Base-by-base conservation (phyloP, 176 grass and related monocot species). In the Oryza officinalis region DNA sequence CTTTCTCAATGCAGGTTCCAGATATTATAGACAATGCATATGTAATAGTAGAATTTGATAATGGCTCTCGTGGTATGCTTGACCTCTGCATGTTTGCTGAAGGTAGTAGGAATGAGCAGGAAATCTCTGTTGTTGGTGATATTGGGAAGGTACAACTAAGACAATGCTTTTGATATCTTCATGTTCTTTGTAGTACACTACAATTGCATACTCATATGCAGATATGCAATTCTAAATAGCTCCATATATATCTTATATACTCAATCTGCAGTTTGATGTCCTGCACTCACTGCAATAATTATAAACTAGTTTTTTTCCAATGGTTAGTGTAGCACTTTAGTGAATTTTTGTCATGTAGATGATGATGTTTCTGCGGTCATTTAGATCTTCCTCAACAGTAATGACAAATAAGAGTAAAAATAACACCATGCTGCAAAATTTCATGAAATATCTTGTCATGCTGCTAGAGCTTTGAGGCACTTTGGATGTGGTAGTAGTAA, bases 1-100 rank as follows among this genome's bases (percentile, higher is more conserved):
- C 26, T 88, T 38, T 76, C 11, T 66, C 11, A n/a, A 52, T 89
- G 71, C 82, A 89, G 92, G 92, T 97, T 10, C 95, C 95, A 11
- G 92, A 94, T 88, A 97, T 97, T 69, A 97, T 97, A 47, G 92
- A 97, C 84, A 97, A 97, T 86, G 95, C 92, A 54, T 97, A 90
- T 72, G 95, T 97, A 44, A 94, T 97, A 46, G 73, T 97, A 40
- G 95, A 97, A 80, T 97, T 97, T 72, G 92, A 94, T 83, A 94
- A 93, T 89, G 95, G 90, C 8, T 93, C 92, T 64, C 92, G 95
- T 67, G 95, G 92, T 18, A 93, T 97, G 92, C 92, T 97, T 77
- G 95, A 97, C 66, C 90, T 97, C 64, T 97, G 95, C 72, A 97
- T 97, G 92, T 97, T 97, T 91, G 95, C 92, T 73, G 95, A 97